Base-by-base conservation (phyloP, 257 asterid genomes). In the Nicotiana noctiflora region DNA sequence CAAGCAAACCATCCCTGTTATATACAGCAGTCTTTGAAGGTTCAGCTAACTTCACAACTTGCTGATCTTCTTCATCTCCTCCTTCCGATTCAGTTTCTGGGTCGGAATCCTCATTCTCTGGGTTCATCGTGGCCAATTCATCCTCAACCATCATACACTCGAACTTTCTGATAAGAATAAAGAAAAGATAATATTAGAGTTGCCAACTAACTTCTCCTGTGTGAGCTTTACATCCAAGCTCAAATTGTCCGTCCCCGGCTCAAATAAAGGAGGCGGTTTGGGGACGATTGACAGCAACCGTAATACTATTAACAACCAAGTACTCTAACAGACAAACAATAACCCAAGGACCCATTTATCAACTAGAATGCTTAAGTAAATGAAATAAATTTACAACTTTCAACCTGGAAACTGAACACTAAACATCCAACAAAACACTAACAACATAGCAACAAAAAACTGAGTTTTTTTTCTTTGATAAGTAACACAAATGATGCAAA, bases 1-100 rank as follows among this genome's bases (percentile, higher is more conserved):
- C 99, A 1, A 86, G 89, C 83, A 96, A 84, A 62, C 93, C 99
- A 0, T 88, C 94, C 75, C 82, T 90, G 89, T 96, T 84, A 81
- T 90, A 72, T 49, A 89, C 81, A 2, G 97, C 97, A 57, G 83
- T 90, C 83, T 92, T 92, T 6, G 98, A 91, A 80, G 98, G 98
- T 86, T 94, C 92, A 4, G 81, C 84, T 82, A 91, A 81, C 84
- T 87, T 90, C 80, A 89, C 82, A n/a, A 82, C 90, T 12, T 81
- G 64, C 63, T 79, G 96, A 14, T 84, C 97, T 60, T 91, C 90
- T 19, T 90, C 83, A 2, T 88, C 93, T 13, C 87, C 85, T 52
- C 90, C 84, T 63, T 87, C 93, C 0, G 92, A 87, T 34, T 90
- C 98, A 0, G 93, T 87, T 57, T 87, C 97, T 0, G 91, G 86